phyloP scores from a whole-genome alignment of 148 eudicot species.

The Rhododendron simsii region DNA sequence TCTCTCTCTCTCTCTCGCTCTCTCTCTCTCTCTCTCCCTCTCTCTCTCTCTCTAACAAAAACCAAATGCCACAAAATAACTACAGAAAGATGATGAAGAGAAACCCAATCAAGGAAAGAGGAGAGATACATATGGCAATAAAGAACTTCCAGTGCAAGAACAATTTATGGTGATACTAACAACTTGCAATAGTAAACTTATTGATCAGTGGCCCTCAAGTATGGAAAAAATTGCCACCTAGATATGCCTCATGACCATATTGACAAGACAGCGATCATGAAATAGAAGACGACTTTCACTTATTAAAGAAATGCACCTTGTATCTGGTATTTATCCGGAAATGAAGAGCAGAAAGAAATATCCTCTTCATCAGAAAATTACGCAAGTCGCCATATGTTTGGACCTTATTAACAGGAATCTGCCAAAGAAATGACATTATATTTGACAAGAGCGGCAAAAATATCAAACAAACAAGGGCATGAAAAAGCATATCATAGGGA shows the following conservation, averaged over 20 bases:
- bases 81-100: background rate
- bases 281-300: background rate
- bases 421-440: conserved; percentile 19
- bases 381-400: conserved; percentile 77
- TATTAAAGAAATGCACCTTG: conserved; percentile 48
- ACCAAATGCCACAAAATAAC: background rate
- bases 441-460: background rate
- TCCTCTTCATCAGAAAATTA: conserved; percentile 95
- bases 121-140: background rate
- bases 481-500: background rate
- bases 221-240: background rate
- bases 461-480: background rate
- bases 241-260: background rate
- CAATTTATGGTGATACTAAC: background rate
- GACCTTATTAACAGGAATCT: conserved; percentile 95
- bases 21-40: background rate
- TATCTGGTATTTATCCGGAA: conserved; percentile 98
- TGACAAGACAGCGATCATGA: background rate
- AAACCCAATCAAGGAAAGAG: background rate
- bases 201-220: background rate
- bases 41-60: background rate
- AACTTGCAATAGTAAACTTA: conserved; percentile 2
- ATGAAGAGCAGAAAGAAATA: conserved; percentile 96
- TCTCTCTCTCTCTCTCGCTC: background rate
- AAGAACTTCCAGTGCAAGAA: background rate